Base-by-base conservation (phyloP, 2,329 filamentous ascomycete genomes). In the Alternaria sp. region DNA sequence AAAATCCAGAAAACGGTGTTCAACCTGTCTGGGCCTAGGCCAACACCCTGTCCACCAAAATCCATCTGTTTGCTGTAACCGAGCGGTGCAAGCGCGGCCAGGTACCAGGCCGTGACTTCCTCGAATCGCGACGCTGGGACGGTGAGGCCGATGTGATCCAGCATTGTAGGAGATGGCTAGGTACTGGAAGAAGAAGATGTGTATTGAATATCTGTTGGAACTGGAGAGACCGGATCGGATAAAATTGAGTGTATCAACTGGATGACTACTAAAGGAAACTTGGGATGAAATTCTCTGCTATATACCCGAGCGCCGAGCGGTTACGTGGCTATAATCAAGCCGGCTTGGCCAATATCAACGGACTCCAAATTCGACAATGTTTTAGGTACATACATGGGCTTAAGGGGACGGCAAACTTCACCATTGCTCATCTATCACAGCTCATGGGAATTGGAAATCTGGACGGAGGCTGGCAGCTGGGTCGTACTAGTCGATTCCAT, bases 61-160 rank as follows among this genome's bases (percentile, higher is more conserved):
- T 75, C 72, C 23, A 65, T 66, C 44, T 70, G 67, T 36, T 74
- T 72, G 43, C 59, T 54, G 65, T 73, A 74, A 17, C 71, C 69
- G 17, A 77, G 64, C 11, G 74, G 72, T 19, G 69, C 69, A 13
- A 77, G 73, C n/a, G 69, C 73, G 3, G 64, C 57, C 32, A 65
- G 55, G 54, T 76, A 76, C 61, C 64, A 77, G 15, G 58, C 57
- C 12, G 71, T 62, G 6, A 71, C 61, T 30, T 69, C 69, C 6
- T 69, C 67, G 52, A 64, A 69, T 21, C 62, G 62, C 45, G 65
- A 58, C 15, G 65, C 23, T 13, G 69, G 70, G 15, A 74, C 69
- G 15, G 52, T 45, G 55, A 75, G 69, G 43, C 54, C 57, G 28
- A 51, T 36, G 17, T 36, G 49, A 30, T 51, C 49, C 6, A 51